Percentiles rank a stretch among this genome's conserved stretches.
Conservation (phyloP, 768 basidiomycete genomes). For the Dioszegia crocea region DNA sequence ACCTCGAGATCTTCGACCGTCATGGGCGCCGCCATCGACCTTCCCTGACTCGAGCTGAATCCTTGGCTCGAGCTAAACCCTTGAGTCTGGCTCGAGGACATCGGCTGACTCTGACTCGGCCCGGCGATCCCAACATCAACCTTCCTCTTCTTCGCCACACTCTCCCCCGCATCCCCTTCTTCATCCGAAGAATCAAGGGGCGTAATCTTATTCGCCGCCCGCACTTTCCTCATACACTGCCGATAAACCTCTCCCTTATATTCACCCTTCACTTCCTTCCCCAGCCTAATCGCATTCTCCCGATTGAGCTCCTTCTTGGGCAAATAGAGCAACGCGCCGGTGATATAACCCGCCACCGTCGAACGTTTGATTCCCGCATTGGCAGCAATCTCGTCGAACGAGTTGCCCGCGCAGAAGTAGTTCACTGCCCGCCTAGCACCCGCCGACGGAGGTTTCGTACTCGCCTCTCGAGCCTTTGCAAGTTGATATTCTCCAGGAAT, state of each 20-base stretch:
- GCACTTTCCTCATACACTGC: neutral
- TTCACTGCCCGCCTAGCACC: no score
- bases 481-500: no score
- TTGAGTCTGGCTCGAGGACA: no score
- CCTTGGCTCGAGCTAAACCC: no score
- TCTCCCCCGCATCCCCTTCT: neutral
- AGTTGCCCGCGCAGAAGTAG: neutral
- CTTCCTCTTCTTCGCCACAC: neutral
- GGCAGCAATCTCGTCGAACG: constrained; percentile 8
- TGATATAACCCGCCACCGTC: constrained; percentile 9
- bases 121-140: no score
- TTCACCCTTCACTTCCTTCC: neutral
- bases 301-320: neutral
- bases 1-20: no score
- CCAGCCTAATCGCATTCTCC: neutral
- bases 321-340: neutral
- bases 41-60: no score
- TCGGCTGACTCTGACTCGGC: no score
- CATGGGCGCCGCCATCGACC: no score
- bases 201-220: neutral
- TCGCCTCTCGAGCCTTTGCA: no score
- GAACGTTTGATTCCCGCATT: constrained; percentile 10
- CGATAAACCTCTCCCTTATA: neutral
- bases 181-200: neutral
- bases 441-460: no score